Conservation (phyloP, 352 stramenopile species). For the Phytopythium aichiense region DNA sequence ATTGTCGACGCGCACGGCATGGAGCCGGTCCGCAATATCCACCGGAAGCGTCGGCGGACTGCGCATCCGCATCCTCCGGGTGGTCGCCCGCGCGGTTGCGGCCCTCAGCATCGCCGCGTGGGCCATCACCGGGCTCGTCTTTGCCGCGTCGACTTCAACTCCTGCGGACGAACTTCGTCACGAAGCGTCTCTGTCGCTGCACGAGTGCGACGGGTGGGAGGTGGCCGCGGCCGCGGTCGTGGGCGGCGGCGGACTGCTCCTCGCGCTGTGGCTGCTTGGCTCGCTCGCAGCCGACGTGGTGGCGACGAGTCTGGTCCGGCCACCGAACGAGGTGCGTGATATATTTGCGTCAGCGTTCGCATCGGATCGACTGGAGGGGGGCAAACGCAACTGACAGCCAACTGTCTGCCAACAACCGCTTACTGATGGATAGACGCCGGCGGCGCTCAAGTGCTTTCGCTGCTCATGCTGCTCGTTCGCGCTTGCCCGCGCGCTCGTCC, state of each 20-base stretch:
- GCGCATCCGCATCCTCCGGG: neutral
- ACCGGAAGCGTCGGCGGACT: neutral
- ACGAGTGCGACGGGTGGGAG: neutral
- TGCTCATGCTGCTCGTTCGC: conserved; percentile 49
- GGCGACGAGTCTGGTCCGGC: neutral
- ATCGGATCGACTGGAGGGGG: too few species aligned
- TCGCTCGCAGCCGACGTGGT: neutral
- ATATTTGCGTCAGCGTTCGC: neutral
- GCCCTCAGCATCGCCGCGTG: neutral
- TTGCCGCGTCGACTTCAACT: conserved; percentile 1
- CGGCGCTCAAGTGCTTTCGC: conserved; percentile 37
- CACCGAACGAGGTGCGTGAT: conserved; percentile 1
- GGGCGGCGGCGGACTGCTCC: neutral
- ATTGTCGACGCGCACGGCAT: neutral
- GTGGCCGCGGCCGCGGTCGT: neutral
- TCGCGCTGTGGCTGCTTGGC: conserved; percentile 1
- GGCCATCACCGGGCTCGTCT: conserved; percentile 1
- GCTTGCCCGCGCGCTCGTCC: conserved; percentile 27
- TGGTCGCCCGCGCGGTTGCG: neutral
- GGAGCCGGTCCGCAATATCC: neutral
- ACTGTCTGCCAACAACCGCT: neutral
- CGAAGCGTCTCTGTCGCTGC: neutral
- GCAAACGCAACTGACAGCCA: too few species aligned
- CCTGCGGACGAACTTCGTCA: neutral
- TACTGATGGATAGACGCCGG: conserved; percentile 16